phyloP scores from a whole-genome alignment of 257 asterid genomes.

The Solanum bulbocastanum region DNA sequence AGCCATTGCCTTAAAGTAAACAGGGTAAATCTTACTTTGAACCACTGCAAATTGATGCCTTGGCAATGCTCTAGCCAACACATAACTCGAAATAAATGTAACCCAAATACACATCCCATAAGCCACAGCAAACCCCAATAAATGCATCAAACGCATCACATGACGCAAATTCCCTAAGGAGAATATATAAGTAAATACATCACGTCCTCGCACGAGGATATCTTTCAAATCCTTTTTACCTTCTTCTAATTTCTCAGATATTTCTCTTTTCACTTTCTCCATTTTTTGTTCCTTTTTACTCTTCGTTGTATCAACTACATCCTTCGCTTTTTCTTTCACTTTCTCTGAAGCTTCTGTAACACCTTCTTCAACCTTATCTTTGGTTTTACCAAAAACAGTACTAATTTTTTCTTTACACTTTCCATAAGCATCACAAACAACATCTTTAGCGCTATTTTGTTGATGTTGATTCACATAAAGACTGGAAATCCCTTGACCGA shows the following conservation, averaged over 20 bases:
- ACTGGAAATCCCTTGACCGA: neutral
- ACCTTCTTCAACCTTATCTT: constrained; percentile 10
- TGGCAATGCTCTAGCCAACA: constrained; percentile 48
- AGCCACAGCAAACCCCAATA: constrained; percentile 51
- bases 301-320: constrained; percentile 1
- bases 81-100: constrained; percentile 60
- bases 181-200: constrained; percentile 10
- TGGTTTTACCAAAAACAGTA: constrained; percentile 9
- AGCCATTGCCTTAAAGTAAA: constrained; percentile 67
- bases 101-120: constrained; percentile 73
- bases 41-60: constrained; percentile 60
- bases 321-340: neutral
- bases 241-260: neutral
- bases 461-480: neutral
- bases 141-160: constrained; percentile 19
- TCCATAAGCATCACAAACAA: constrained; percentile 23
- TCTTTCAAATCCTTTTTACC: constrained; percentile 28
- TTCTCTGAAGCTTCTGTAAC: neutral
- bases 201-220: constrained; percentile 12
- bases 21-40: constrained; percentile 71
- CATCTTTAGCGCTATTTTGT: constrained; percentile 1
- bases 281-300: neutral
- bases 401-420: constrained; percentile 20
- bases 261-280: neutral
- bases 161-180: constrained; percentile 13